phyloP scores from a whole-genome alignment of 352 stramenopile genomes.

The Blastocystis sp. region DNA sequence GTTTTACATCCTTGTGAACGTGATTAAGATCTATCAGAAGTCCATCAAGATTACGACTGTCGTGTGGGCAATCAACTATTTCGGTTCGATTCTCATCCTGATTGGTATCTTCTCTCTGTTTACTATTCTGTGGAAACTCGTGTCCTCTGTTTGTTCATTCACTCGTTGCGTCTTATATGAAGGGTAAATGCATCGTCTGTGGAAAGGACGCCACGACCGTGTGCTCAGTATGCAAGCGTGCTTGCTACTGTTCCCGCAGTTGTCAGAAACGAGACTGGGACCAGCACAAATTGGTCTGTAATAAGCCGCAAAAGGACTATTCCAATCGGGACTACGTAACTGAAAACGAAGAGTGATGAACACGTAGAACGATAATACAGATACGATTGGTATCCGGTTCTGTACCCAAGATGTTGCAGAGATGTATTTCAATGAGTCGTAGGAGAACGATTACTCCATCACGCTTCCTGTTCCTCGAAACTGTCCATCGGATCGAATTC shows the following conservation, averaged over 20 bases:
- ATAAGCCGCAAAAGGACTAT: neutral
- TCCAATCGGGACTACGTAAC: neutral
- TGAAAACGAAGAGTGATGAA: too few relatives aligned
- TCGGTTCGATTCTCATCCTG: conserved; percentile 26
- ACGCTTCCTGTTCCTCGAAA: neutral
- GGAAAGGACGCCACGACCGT: neutral
- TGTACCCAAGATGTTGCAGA: neutral
- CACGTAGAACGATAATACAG: neutral
- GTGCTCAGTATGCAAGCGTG: conserved; percentile 25
- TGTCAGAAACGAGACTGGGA: conserved; percentile 21
- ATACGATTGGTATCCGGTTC: neutral
- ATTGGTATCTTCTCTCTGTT: conserved; percentile 48
- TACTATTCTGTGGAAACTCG: conserved; percentile 39
- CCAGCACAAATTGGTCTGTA: neutral
- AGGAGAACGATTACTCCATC: neutral
- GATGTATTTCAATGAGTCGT: neutral
- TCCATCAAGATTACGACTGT: conserved; percentile 34
- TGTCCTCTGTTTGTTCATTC: neutral
- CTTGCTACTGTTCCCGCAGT: neutral
- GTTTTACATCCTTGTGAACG: conserved; percentile 37
- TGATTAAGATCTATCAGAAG: conserved; percentile 35
- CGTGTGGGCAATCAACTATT: conserved; percentile 25
- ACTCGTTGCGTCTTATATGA: neutral
- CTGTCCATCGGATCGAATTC: neutral
- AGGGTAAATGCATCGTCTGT: neutral